Evolutionary conservation across 78 protist genomes (phyloP).

Genomic region (Andalucia godoyi): DNA sequence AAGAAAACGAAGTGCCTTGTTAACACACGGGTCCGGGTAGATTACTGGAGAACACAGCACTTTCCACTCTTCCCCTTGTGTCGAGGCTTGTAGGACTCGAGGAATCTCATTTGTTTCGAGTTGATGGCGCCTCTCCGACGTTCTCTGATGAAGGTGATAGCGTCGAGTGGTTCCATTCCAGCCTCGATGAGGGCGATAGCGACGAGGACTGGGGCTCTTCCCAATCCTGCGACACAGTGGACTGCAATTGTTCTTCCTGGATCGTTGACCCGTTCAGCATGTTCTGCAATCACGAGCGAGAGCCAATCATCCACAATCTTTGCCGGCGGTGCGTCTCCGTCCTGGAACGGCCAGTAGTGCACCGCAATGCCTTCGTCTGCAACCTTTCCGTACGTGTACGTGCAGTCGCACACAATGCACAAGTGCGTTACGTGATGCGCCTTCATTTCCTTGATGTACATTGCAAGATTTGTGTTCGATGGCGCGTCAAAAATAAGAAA

Average conservation of each 20-base stretch:
- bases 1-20: too few relatives aligned
- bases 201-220: conserved; percentile 59
- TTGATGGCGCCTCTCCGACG: conserved; percentile 44
- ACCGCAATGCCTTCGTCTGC: too few relatives aligned
- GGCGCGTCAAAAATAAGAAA: too few relatives aligned
- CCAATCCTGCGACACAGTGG: conserved; percentile 56
- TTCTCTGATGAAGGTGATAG: conserved; percentile 22
- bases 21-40: too few relatives aligned
- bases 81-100: conserved; percentile 18
- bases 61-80: too few relatives aligned
- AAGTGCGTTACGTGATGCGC: too few relatives aligned
- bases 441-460: too few relatives aligned
- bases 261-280: background rate
- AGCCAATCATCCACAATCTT: background rate
- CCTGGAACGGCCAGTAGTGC: background rate
- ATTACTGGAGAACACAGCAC: too few relatives aligned
- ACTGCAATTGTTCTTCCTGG: conserved; percentile 18
- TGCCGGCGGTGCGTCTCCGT: background rate
- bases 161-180: conserved; percentile 30
- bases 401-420: too few relatives aligned
- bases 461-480: too few relatives aligned
- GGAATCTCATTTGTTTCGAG: conserved; percentile 23
- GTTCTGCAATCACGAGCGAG: background rate
- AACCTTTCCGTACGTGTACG: too few relatives aligned
- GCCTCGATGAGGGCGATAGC: conserved; percentile 53